phyloP scores from a whole-genome alignment of 176 grass and related monocot genomes.

The Eleusine coracana region DNA sequence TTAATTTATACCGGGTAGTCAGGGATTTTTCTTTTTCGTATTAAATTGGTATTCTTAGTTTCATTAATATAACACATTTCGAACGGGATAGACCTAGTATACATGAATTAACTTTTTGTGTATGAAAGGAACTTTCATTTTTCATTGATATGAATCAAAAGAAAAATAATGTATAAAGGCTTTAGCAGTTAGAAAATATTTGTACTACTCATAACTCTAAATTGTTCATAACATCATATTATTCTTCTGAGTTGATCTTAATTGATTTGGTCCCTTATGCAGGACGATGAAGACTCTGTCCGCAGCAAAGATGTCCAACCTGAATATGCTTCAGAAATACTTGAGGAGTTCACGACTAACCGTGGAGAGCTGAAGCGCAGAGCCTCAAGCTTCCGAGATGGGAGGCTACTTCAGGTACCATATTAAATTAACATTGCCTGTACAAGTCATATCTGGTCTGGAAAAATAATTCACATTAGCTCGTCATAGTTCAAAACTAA shows the following conservation, averaged over 20 bases:
- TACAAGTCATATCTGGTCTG: background rate
- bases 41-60: background rate
- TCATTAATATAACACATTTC: background rate
- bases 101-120: background rate
- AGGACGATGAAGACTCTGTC: slow-evolving; percentile 49
- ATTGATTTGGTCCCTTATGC: slow-evolving; percentile 1
- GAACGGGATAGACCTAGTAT: background rate
- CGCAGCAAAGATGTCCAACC: slow-evolving; percentile 11
- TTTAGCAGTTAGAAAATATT: background rate
- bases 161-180: background rate
- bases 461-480: background rate
- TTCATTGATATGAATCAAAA: background rate
- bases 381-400: slow-evolving; percentile 54
- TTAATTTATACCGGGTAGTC: background rate
- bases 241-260: slow-evolving; percentile 18
- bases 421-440: background rate
- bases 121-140: background rate
- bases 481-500: background rate
- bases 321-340: slow-evolving; percentile 67
- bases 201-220: background rate
- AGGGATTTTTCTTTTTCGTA: background rate
- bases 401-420: slow-evolving; percentile 51
- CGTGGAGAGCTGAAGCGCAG: slow-evolving; percentile 77
- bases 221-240: background rate
- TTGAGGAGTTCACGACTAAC: slow-evolving; percentile 77